Conservation (phyloP, 805 yeast species). For the Metschnikowia rubicola region DNA sequence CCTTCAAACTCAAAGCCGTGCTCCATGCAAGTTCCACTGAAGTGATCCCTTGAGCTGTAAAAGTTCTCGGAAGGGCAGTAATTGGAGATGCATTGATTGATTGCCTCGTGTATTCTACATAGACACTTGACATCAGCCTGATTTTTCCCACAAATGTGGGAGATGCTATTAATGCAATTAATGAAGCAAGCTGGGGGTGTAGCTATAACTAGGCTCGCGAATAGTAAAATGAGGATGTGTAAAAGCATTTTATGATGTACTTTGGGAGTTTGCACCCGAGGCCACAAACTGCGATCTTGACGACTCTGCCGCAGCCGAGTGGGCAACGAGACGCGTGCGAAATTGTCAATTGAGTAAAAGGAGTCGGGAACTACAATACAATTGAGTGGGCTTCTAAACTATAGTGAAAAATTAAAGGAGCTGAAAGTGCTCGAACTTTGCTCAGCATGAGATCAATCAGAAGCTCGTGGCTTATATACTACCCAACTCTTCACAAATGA, state of each 20-base stretch:
- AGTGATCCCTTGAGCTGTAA: constrained; percentile 47
- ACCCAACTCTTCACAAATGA: no score
- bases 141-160: constrained; percentile 30
- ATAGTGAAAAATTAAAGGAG: no score
- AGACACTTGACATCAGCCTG: constrained; percentile 39
- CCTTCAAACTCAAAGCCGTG: constrained; percentile 14
- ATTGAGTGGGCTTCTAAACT: no score
- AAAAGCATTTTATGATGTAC: constrained; percentile 8
- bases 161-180: constrained; percentile 37
- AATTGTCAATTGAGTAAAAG: no score
- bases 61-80: constrained; percentile 43
- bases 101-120: constrained; percentile 35
- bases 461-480: no score
- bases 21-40: constrained; percentile 46
- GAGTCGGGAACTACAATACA: no score
- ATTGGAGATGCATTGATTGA: constrained; percentile 45
- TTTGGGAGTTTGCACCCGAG: constrained; percentile 10
- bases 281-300: constrained; percentile 8
- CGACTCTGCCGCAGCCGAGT: no score
- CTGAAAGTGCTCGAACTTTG: no score
- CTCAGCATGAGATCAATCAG: no score
- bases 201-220: constrained; percentile 18
- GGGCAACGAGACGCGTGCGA: no score
- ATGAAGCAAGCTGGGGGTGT: constrained; percentile 54
- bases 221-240: constrained; percentile 2